Base-by-base conservation (phyloP, 805 yeast genomes). In the Wickerhamomyces strasburgensis region DNA sequence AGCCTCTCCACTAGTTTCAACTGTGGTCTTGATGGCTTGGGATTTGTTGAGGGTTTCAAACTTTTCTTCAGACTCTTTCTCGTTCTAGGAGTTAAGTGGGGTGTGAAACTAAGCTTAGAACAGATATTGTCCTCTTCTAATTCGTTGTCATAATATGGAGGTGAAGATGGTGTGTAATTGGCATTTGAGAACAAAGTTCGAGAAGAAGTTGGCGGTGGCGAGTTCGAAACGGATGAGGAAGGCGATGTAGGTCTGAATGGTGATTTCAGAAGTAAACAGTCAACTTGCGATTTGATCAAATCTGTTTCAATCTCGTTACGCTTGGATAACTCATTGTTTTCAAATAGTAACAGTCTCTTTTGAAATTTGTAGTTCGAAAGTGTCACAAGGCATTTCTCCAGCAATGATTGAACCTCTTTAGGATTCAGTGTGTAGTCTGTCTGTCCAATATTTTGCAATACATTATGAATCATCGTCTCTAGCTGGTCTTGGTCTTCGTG, bases 281-380 rank as follows among this genome's bases (percentile, higher is more conserved):
- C 54, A 17, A 52, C 49, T 28, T 52, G 50, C 19, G 29, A 40
- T 37, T 46, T 45, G 34, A 52, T 47, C n/a, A 50, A 24, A 14
- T 47, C 52, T 9, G 33, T 43, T 27, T 52, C 57, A 14, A 47
- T 48, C 11, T 43, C 49, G 27, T 46, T 39, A 27, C 57, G 31
- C 31, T 48, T 42, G 14, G 31, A 39, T 5, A 39, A 14, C 33
- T 52, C 57, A 3, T 32, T 35, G n/a, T 41, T 40, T 14, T 50
- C 51, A 24, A 52, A 45, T 35, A 37, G 47, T 23, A 40, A 29
- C 11, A 52, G 36, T 3, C 46, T 33, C 21, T 42, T 47, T 30
- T 50, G 55, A 29, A 52, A 35, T n/a, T 45, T 44, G 27, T 42
- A 46, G 31, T 52, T 53, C 19, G 43, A 37, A 23, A 52, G 29